Evolutionary conservation across 257 asterid genomes (phyloP).

Genomic region (Datura wrightii): DNA sequence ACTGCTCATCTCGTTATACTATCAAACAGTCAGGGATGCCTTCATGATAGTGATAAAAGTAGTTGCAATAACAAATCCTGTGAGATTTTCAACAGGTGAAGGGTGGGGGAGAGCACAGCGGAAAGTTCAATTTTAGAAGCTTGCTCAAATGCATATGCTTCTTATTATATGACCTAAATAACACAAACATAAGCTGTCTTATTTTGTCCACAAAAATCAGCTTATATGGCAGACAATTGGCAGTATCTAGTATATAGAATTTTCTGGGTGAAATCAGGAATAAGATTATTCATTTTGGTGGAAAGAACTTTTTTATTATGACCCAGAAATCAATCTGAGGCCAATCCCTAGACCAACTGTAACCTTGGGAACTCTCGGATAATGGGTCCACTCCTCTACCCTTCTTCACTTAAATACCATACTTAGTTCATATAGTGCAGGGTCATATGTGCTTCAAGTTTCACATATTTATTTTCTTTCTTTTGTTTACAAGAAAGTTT

Average conservation of each 20-base stretch:
- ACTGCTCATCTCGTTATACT: not conserved
- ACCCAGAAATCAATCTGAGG: too few relatives aligned
- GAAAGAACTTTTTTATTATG: too few relatives aligned
- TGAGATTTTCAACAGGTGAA: not conserved
- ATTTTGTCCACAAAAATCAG: not conserved
- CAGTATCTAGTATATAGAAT: not conserved
- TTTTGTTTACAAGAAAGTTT: not conserved
- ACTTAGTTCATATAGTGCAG: too few relatives aligned
- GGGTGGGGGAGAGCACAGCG: not conserved
- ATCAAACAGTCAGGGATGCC: not conserved
- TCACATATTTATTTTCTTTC: not conserved
- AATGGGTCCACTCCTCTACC: too few relatives aligned
- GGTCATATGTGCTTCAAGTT: not conserved
- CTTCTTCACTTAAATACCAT: too few relatives aligned
- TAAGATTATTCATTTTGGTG: too few relatives aligned
- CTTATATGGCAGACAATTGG: not conserved
- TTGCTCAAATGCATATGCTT: slow-evolving; percentile 1
- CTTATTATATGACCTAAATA: not conserved
- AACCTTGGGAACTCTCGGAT: too few relatives aligned
- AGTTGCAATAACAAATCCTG: not conserved
- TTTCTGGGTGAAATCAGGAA: not conserved
- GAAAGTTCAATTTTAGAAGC: not conserved
- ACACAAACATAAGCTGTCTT: not conserved
- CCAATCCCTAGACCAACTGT: too few relatives aligned
- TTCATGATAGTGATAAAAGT: slow-evolving; percentile 22